These are phyloP conservation scores for Solanum hybrid DNA, from an alignment of 305 asterid species.

Conservation along the genomic window DNA sequence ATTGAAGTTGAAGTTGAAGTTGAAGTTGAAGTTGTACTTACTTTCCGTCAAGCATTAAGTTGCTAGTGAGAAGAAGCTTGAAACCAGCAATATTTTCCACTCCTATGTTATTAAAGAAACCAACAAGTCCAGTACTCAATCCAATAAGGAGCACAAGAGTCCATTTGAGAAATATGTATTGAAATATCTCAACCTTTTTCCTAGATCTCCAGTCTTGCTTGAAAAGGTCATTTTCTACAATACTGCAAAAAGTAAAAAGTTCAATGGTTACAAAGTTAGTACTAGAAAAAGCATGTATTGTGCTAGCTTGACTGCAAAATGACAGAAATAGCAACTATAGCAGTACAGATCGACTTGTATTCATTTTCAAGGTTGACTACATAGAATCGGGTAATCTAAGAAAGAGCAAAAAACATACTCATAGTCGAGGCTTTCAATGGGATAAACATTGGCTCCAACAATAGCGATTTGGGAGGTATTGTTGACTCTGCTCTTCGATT, in stretches of 20 bases:
- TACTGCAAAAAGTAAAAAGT: conserved; percentile 38
- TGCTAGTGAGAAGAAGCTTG: conserved; percentile 60
- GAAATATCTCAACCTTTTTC: conserved; percentile 63
- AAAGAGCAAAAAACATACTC: conserved; percentile 40
- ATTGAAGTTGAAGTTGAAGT: conserved; percentile 10
- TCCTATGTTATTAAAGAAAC: conserved; percentile 73
- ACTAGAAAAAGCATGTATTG: background rate
- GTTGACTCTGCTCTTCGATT: conserved; percentile 44
- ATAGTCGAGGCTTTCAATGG: conserved; percentile 92
- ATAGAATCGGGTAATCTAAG: background rate
- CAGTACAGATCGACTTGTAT: background rate
- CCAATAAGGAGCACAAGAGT: conserved; percentile 89
- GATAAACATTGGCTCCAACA: conserved; percentile 79
- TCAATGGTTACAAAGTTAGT: background rate
- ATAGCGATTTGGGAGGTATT: conserved; percentile 85
- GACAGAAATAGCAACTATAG: background rate
- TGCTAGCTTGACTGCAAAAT: background rate
- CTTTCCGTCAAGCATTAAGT: conserved; percentile 57
- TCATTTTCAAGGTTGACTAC: background rate
- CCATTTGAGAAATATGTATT: conserved; percentile 85
- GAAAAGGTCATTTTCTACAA: conserved; percentile 74
- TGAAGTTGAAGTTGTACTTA: conserved; percentile 30
- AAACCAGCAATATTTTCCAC: conserved; percentile 92
- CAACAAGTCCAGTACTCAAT: conserved; percentile 68
- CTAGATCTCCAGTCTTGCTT: conserved; percentile 96